Base-by-base conservation (phyloP, 2,329 filamentous ascomycete genomes). In the Fusarium neocosmosporiellum region DNA sequence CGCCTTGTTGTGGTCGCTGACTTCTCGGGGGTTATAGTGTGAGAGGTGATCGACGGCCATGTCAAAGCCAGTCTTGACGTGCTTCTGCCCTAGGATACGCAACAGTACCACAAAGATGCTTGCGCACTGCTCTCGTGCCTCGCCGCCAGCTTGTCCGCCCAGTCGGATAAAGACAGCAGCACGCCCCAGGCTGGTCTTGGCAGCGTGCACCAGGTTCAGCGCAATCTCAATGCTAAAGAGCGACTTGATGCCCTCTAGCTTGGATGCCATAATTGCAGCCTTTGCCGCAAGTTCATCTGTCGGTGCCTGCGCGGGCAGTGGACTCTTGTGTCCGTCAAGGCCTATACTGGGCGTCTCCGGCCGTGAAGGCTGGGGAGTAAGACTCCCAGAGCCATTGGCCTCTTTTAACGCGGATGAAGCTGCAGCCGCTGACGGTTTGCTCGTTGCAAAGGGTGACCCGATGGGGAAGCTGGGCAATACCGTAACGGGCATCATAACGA, bases 401-500 rank as follows among this genome's bases (percentile, higher is more conserved):
- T 75, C 72, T 7, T 72, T 60, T 7, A 70, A 24, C 2, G 73
- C 66, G 6, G 75, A 50, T 9, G 72, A 41, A 2, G 75, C 31
- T 27, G 72, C 48, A 3, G 73, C 63, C 3, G 72, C 33, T 14
- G 73, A 67, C 0, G 84, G 79, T 62, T 84, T 87, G 55, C 78
- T 80, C 37, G 81, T 82, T 68, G 83, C 87, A 78, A 90, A 94
- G 63, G 87, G 87, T n/a, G 85, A 89, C 10, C 86, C 85, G 58
- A 89, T 84, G 7, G 89, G 83, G 68, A 94, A 89, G 54, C 89
- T 91, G 2, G 94, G 94, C 5, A 98, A 86, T 10, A 95, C 96
- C 60, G 94, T 97, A 57, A 99, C 96, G 3, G 96, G 96, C 91
- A 98, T 97, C 95, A 99, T 98, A 73, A 99, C 94, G 10, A 99